Percentiles rank a stretch among this genome's conserved stretches.
Conservation (phyloP, 176 grass and related monocot genomes). For the Triticum urartu region DNA sequence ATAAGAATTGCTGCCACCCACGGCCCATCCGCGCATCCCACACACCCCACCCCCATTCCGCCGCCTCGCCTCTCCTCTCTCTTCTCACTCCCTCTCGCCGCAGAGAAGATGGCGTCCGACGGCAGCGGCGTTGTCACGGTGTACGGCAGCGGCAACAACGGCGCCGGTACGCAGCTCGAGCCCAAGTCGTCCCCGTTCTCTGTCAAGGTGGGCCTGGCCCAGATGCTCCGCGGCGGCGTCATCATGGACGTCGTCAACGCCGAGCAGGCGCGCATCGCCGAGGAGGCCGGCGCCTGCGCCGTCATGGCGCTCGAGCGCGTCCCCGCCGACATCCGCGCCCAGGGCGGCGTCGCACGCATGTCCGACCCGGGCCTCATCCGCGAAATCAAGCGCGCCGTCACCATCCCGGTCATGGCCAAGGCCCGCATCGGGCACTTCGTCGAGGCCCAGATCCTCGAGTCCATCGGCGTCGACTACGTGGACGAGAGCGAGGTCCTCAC, state of each 20-base stretch:
- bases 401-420: conserved; percentile 93
- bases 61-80: neutral
- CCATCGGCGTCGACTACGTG: conserved; percentile 73
- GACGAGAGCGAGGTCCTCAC: conserved; percentile 93
- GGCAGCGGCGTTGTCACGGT: conserved; percentile 68
- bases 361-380: conserved; percentile 65
- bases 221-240: conserved; percentile 79
- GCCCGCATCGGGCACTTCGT: conserved; percentile 88
- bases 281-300: conserved; percentile 71
- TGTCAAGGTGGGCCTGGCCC: conserved; percentile 52
- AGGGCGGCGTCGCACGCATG: conserved; percentile 73
- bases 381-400: conserved; percentile 86
- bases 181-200: conserved; percentile 40
- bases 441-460: conserved; percentile 70
- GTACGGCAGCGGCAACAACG: conserved; percentile 44
- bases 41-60: neutral
- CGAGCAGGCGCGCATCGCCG: conserved; percentile 67
- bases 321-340: conserved; percentile 68
- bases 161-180: conserved; percentile 25
- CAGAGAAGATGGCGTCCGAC: conserved; percentile 28
- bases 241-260: conserved; percentile 76
- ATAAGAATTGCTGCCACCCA: neutral
- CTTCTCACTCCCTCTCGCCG: neutral
- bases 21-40: neutral
- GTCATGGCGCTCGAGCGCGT: conserved; percentile 85